A percentile compares a stretch with the other conserved stretches of the same genome.
Evolutionary conservation across 352 stramenopile species (phyloP).

Genomic region (Ophiocytium majus): DNA sequence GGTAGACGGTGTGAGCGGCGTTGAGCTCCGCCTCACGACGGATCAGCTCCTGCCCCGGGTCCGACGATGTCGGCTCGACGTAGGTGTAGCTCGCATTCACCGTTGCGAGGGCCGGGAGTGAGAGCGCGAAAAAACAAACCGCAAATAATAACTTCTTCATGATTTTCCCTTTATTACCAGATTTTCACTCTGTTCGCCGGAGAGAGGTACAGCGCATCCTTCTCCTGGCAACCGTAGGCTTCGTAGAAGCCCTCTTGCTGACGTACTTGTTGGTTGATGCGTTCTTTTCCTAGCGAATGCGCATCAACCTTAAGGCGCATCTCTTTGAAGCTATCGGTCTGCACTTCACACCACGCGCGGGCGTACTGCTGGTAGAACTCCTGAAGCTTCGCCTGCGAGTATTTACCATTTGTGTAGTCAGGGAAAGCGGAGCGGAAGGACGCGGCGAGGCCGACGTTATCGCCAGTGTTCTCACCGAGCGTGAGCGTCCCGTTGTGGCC

Average conservation of each 20-base stretch:
- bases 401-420: neutral
- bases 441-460: neutral
- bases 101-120: too few species aligned
- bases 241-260: neutral
- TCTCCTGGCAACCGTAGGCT: neutral
- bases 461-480: neutral
- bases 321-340: neutral
- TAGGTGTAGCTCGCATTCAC: too few species aligned
- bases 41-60: too few species aligned
- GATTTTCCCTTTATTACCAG: slow-evolving; percentile 15
- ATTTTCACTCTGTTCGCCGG: neutral
- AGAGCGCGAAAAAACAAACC: too few species aligned
- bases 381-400: neutral
- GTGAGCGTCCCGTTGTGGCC: neutral
- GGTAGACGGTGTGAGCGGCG: too few species aligned
- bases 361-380: neutral
- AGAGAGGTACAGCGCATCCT: neutral
- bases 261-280: neutral
- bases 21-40: too few species aligned
- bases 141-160: too few species aligned
- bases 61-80: too few species aligned
- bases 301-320: neutral
- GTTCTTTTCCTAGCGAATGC: neutral
- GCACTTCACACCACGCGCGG: neutral
- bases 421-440: neutral